A percentile compares a stretch with the other conserved stretches of the same genome.
Conservation (phyloP, 2,329 filamentous ascomycete genomes). For the Pseudogymnoascus sp. region DNA sequence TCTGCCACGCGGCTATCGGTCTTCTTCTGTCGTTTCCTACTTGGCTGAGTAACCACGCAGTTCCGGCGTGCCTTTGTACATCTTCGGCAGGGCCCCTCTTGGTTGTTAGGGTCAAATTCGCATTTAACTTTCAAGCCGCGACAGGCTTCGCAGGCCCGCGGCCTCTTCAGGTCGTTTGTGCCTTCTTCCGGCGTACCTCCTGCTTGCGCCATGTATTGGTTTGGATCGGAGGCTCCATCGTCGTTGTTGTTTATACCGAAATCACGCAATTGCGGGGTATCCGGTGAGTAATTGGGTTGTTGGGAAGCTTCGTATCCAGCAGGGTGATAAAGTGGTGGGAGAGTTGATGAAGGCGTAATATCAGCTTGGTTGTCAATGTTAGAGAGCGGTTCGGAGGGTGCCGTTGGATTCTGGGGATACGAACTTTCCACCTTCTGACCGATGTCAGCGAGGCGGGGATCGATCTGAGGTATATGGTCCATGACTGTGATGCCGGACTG, state of each 20-base stretch:
- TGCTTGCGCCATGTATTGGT: conserved; percentile 15
- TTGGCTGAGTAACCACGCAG: conserved; percentile 35
- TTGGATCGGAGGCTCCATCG: conserved; percentile 3
- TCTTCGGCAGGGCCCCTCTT: conserved; percentile 32
- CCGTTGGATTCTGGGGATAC: not conserved
- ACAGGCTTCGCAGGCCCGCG: conserved; percentile 37
- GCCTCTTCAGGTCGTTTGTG: conserved; percentile 26
- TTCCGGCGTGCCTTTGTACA: conserved; percentile 33
- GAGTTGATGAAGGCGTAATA: not conserved
- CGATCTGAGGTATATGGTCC: conserved; percentile 8
- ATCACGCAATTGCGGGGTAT: conserved; percentile 9
- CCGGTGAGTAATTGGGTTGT: not conserved
- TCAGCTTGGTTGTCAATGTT: conserved; percentile 4
- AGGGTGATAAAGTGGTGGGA: conserved; percentile 8
- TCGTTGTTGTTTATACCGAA: conserved; percentile 1
- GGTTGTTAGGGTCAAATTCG: conserved; percentile 30
- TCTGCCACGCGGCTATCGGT: conserved; percentile 39
- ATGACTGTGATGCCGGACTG: conserved; percentile 5
- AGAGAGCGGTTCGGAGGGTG: not conserved
- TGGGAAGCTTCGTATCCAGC: not conserved
- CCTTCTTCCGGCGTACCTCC: conserved; percentile 16
- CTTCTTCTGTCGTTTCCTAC: conserved; percentile 38
- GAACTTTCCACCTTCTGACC: conserved; percentile 6
- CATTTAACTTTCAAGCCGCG: conserved; percentile 37
- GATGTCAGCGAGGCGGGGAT: conserved; percentile 8